phyloP scores from a whole-genome alignment of 805 yeast species.

The Saccharomycopsis javanensis region DNA sequence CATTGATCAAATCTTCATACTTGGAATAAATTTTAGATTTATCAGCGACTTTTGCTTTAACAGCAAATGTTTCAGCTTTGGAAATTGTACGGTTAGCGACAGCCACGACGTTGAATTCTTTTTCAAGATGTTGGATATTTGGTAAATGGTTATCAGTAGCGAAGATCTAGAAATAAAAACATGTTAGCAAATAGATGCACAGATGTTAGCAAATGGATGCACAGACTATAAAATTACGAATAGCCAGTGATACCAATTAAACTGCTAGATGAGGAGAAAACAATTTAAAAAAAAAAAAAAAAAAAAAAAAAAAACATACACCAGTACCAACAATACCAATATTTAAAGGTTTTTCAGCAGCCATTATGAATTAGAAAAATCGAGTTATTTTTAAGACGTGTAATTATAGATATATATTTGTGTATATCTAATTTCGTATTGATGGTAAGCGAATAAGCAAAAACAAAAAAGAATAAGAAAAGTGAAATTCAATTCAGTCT shows the following conservation, averaged over 20 bases:
- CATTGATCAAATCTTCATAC: slow-evolving; percentile 56
- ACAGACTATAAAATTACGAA: no score
- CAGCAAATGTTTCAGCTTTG: slow-evolving; percentile 77
- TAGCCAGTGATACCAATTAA: no score
- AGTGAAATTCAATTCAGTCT: no score
- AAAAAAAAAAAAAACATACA: slow-evolving; percentile 13
- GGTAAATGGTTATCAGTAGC: slow-evolving; percentile 83
- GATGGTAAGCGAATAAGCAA: no score
- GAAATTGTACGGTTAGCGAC: slow-evolving; percentile 76
- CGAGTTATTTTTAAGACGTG: no score
- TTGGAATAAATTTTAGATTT: slow-evolving; percentile 43
- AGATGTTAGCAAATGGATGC: background rate
- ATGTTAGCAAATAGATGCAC: no score
- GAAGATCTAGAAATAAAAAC: slow-evolving; percentile 47
- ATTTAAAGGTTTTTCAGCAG: slow-evolving; percentile 28
- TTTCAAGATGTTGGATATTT: slow-evolving; percentile 41
- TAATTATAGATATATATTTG: no score
- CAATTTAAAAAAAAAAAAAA: background rate
- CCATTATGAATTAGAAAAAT: background rate
- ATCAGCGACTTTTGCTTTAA: slow-evolving; percentile 41
- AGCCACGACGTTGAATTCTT: slow-evolving; percentile 48
- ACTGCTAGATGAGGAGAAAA: no score
- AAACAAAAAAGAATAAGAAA: no score
- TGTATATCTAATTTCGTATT: no score
- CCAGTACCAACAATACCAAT: slow-evolving; percentile 74